Evolutionary conservation across 139 green algal genomes (phyloP).

Genomic region (Dunaliella primolecta): DNA sequence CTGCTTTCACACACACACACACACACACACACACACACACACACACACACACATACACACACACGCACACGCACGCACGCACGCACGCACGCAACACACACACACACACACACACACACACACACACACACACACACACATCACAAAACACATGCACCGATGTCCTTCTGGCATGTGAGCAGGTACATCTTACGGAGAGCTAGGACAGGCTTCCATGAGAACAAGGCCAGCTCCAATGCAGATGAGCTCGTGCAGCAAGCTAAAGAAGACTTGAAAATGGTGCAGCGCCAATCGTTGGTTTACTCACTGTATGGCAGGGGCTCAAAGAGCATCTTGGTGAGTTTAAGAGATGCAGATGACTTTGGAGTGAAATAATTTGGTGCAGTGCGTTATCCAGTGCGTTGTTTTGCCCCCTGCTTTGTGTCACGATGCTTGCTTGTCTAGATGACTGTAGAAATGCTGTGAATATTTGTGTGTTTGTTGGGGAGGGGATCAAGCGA

Average conservation of each 20-base stretch:
- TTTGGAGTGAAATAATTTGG: no score
- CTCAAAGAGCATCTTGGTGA: slow-evolving; percentile 68
- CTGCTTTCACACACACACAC: neutral
- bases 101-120: neutral
- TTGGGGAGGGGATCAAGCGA: neutral
- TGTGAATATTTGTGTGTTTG: neutral
- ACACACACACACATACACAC: neutral
- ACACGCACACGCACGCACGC: neutral
- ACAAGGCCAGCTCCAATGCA: slow-evolving; percentile 16
- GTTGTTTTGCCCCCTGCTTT: neutral
- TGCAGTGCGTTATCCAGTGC: no score
- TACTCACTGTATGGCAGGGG: slow-evolving; percentile 65
- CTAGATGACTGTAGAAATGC: neutral
- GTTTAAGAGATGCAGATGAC: neutral
- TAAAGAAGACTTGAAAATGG: slow-evolving; percentile 55
- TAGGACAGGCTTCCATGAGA: slow-evolving; percentile 45
- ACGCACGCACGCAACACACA: neutral
- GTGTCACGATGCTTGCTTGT: neutral
- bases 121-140: neutral
- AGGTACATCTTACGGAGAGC: slow-evolving; percentile 66
- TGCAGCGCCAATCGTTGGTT: slow-evolving; percentile 60
- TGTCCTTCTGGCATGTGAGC: neutral
- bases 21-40: neutral
- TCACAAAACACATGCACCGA: neutral
- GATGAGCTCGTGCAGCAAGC: slow-evolving; percentile 29